These are phyloP conservation scores for Fusarium liriodendri DNA, from an alignment of 2,329 filamentous ascomycete genomes.

Conservation along the genomic window DNA sequence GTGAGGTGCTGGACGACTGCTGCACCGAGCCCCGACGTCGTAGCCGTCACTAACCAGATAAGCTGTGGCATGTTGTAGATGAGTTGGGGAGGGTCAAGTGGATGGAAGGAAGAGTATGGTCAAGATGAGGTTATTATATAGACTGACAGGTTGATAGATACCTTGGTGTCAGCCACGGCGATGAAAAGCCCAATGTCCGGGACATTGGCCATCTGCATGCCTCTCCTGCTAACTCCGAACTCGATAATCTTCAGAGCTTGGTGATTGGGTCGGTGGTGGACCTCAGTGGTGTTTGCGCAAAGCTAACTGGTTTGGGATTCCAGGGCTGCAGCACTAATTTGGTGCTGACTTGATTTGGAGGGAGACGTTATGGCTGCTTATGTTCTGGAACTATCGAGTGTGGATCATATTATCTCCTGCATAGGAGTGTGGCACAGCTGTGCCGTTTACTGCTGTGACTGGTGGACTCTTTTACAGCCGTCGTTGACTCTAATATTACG, in stretches of 20 bases:
- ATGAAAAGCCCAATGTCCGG: background rate
- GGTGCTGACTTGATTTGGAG: background rate
- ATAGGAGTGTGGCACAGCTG: background rate
- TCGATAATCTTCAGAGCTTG: background rate
- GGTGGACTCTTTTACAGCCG: background rate
- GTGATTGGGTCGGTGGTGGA: background rate
- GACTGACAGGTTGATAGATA: background rate
- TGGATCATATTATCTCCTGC: background rate
- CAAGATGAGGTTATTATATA: background rate
- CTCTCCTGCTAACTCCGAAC: background rate
- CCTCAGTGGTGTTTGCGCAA: background rate
- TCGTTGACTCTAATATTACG: background rate
- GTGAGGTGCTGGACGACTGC: conserved; percentile 34
- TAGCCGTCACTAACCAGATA: conserved; percentile 49
- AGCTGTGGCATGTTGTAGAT: conserved; percentile 8
- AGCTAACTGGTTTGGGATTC: background rate
- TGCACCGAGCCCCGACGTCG: conserved; percentile 47
- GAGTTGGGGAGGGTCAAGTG: background rate
- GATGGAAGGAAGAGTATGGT: background rate
- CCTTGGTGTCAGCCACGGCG: background rate
- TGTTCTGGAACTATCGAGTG: background rate
- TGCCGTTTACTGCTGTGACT: background rate
- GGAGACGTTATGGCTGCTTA: background rate
- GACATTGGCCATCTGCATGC: background rate
- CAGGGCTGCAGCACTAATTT: background rate